These are phyloP conservation scores for Rhinocladiella mackenziei DNA, from an alignment of 2,329 filamentous ascomycete genomes.

Conservation along the genomic window DNA sequence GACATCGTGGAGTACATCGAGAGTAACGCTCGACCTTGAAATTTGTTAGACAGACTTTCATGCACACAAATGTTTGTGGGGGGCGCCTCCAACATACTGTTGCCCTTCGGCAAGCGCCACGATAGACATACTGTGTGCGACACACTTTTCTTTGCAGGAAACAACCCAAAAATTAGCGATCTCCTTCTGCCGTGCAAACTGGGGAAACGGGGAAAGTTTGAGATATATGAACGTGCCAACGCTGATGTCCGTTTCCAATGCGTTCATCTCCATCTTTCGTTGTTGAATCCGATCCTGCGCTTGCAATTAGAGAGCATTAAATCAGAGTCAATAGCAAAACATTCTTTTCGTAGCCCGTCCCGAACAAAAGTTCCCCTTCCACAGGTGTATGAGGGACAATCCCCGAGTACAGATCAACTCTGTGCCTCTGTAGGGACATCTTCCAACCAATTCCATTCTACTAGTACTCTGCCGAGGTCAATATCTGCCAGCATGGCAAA, in stretches of 20 bases:
- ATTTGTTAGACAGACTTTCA: conserved; percentile 5
- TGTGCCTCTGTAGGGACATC: conserved; percentile 31
- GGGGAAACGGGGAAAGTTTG: background rate
- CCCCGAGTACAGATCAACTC: conserved; percentile 2
- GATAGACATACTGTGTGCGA: conserved; percentile 25
- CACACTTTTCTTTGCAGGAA: no score
- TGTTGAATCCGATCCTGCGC: background rate
- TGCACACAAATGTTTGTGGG: background rate
- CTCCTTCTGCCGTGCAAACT: background rate
- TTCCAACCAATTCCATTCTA: conserved; percentile 52
- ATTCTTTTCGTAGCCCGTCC: no score
- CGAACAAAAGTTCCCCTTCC: no score
- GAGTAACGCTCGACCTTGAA: conserved; percentile 24
- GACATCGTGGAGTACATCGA: conserved; percentile 26
- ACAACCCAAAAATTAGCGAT: no score
- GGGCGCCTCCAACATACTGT: conserved; percentile 9
- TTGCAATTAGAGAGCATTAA: no score
- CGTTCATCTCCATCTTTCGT: conserved; percentile 12
- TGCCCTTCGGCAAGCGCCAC: conserved; percentile 25
- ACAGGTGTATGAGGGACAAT: background rate
- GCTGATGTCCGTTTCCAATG: conserved; percentile 12
- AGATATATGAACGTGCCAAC: background rate
- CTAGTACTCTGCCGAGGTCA: conserved; percentile 45
- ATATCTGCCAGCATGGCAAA: conserved; percentile 47
- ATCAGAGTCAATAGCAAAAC: no score